Percentiles rank a stretch among this genome's conserved stretches.
These are phyloP conservation scores for Citropsis articulata DNA, from an alignment of 345 rosid species.

Conservation along the genomic window DNA sequence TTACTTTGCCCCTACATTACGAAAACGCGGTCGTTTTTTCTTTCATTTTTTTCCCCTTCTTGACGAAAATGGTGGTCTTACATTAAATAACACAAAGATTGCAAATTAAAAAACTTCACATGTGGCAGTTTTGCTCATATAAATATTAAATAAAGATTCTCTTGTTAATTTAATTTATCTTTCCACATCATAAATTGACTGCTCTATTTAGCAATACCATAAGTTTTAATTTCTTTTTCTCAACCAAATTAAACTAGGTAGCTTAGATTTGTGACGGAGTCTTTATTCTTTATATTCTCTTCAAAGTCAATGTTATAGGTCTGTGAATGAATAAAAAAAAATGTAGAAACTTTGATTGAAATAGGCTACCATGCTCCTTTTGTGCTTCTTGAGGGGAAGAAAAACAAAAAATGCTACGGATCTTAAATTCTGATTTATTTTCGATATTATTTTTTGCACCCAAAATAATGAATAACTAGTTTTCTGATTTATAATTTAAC, in stretches of 20 bases:
- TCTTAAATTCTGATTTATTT: too few relatives aligned
- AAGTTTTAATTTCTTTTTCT: not conserved
- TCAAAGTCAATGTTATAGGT: not conserved
- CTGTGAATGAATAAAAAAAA: not conserved
- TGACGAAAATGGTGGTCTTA: not conserved
- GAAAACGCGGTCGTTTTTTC: not conserved
- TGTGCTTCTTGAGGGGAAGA: too few relatives aligned
- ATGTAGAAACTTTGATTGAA: not conserved
- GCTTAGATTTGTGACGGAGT: not conserved
- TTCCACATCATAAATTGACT: constrained; percentile 4
- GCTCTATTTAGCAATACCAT: not conserved
- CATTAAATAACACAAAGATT: not conserved
- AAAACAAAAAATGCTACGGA: too few relatives aligned
- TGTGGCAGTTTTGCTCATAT: not conserved
- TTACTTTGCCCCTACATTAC: not conserved
- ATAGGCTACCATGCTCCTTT: too few relatives aligned
- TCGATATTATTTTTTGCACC: too few relatives aligned
- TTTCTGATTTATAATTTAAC: too few relatives aligned
- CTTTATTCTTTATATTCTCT: not conserved
- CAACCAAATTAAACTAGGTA: not conserved
- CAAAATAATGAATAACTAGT: too few relatives aligned
- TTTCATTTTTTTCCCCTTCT: not conserved
- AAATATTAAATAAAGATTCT: not conserved
- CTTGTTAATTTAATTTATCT: not conserved
- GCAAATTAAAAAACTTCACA: not conserved